Percentiles rank a stretch among this genome's conserved stretches.
Conservation (phyloP, 164 flowering plant species). For the Chloranthus sessilifolius region DNA sequence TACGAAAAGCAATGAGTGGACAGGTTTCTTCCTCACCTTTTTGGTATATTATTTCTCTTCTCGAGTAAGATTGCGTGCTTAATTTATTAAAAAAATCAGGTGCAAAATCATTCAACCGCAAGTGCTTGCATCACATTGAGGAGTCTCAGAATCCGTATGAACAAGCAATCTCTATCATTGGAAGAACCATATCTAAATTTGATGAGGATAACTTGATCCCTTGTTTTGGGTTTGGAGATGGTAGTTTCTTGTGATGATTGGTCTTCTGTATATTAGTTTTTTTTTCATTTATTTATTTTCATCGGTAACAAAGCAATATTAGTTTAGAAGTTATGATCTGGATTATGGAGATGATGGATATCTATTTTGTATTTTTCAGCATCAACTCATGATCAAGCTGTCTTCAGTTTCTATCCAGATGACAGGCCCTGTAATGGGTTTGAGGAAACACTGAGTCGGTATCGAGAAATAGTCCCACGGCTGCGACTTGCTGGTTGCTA, state of each 20-base stretch:
- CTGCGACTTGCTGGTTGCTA: slow-evolving; percentile 72
- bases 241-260: slow-evolving; percentile 22
- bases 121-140: slow-evolving; percentile 63
- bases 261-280: not conserved
- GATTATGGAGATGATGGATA: not conserved
- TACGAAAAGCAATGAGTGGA: slow-evolving; percentile 98
- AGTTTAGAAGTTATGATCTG: not conserved
- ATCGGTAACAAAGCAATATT: no score
- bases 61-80: not conserved
- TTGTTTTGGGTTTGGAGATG: slow-evolving; percentile 66
- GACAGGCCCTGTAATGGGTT: slow-evolving; percentile 80
- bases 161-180: slow-evolving; percentile 50
- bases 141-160: slow-evolving; percentile 44
- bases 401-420: slow-evolving; percentile 80
- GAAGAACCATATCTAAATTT: slow-evolving; percentile 42
- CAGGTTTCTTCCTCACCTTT: slow-evolving; percentile 42
- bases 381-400: slow-evolving; percentile 85
- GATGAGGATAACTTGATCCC: slow-evolving; percentile 57
- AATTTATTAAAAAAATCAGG: slow-evolving; percentile 24
- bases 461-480: slow-evolving; percentile 75
- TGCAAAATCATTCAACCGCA: slow-evolving; percentile 49
- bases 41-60: not conserved
- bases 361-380: slow-evolving; percentile 41
- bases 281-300: no score
- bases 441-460: slow-evolving; percentile 71